Base-by-base conservation (phyloP, 192 early-diverging fungal species). In the Glomus cerebriforme region DNA sequence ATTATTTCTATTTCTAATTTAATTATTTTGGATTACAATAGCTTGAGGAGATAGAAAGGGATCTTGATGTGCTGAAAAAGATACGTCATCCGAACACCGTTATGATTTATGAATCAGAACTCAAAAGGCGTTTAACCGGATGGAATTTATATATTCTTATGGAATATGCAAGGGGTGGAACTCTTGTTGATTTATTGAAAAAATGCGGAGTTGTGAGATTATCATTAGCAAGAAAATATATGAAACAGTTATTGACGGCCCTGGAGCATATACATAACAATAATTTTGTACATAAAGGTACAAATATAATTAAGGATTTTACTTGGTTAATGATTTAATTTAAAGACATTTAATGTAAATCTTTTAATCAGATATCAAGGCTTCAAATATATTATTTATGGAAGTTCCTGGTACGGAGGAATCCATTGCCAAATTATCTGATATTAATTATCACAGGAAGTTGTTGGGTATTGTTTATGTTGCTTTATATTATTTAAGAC, bases 201-300 rank as follows among this genome's bases (percentile, higher is more conserved):
- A 88, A 88, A 43, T 92, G 92, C 79, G 92, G 92, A 2, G 73
- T 88, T 7, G 79, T 92, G 17, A 88, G 87, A 7, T 67, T 90
- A 37, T 69, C 83, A 15, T 85, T 90, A 63, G 84, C 89, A 1
- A 82, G 90, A 59, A 86, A 85, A 31, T 94, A 94, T 49, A 81
- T 92, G 81, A 88, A 87, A 15, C 92, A 94, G 13, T 85, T 94
- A 0, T 79, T 94, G 22, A 84, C 88, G 76, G 88, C 87, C 1
- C 80, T 94, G 9, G 85, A 88, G 19, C 86, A 89, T 75, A 73
- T 94, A 34, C 93, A 94, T 60, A 67, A 87, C 1, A 90, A 89
- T 12, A 91, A 90, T 19, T 88, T 93, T 75, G 84, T 91, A 13
- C 91, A 92, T 80, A 90, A 90, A 81, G 85, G 85, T 87, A n/a